Evolutionary conservation across 257 asterid species (phyloP).

Genomic region (Solanum rostratum): DNA sequence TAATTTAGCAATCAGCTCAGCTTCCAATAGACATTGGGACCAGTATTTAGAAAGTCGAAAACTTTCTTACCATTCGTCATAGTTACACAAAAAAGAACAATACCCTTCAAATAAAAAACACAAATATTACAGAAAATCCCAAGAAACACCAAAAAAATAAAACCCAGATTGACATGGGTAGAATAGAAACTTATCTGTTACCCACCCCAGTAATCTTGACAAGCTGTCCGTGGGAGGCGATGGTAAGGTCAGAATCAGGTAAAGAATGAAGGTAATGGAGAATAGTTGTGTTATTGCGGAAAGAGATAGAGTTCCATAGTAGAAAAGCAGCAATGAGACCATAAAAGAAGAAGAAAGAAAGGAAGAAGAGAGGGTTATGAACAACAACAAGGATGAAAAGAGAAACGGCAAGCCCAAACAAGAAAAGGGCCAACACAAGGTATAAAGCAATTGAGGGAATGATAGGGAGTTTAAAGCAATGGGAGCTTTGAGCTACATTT

Average conservation of each 20-base stretch:
- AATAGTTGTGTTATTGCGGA: slow-evolving; percentile 11
- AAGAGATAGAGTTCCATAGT: slow-evolving; percentile 22
- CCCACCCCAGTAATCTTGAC: slow-evolving; percentile 36
- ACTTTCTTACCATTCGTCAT: not conserved
- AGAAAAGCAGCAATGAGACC: slow-evolving; percentile 18
- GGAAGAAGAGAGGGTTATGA: slow-evolving; percentile 25
- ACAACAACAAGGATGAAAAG: slow-evolving; percentile 23
- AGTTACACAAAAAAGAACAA: not conserved
- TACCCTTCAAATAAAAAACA: not conserved
- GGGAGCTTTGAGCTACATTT: slow-evolving; percentile 4
- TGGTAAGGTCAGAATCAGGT: slow-evolving; percentile 27
- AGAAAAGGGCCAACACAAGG: slow-evolving; percentile 17
- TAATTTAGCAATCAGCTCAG: not conserved
- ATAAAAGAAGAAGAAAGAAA: slow-evolving; percentile 10
- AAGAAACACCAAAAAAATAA: not conserved
- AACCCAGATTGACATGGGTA: not conserved
- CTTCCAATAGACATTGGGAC: not conserved
- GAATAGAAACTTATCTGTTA: not conserved
- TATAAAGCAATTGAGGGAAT: slow-evolving; percentile 12
- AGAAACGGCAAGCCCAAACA: slow-evolving; percentile 21
- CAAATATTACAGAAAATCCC: not conserved
- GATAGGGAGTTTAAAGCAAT: slow-evolving; percentile 11
- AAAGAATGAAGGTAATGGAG: slow-evolving; percentile 15
- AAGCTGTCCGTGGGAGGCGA: slow-evolving; percentile 27
- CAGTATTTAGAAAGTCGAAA: not conserved